Base-by-base conservation (phyloP, 2,329 filamentous ascomycete species). In the Nothophaeocryptopus gaeumannii region DNA sequence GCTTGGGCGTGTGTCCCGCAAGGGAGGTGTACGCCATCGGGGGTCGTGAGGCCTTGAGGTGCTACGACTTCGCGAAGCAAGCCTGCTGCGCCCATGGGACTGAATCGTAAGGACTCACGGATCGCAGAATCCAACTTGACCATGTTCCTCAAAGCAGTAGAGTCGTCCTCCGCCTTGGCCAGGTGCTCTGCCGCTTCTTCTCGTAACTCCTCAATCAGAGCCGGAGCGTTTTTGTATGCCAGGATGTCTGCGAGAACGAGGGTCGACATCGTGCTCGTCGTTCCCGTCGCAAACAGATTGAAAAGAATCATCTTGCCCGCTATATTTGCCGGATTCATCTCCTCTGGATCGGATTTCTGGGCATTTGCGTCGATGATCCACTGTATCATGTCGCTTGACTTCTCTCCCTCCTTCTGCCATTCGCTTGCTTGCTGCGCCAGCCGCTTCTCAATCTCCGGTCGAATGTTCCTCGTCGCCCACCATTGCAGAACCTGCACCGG, bases 61-160 rank as follows among this genome's bases (percentile, higher is more conserved):
- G 56, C 46, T 9, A 58, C 53, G 16, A 66, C 61, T 42, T 56
- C 42, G 20, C 57, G 16, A 26, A 53, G 49, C 35, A 58, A 42
- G 5, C 48, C 52, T 16, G 46, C 46, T 8, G 58, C 44, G 1
- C 43, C 20, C 20, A 56, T 44, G 2, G 53, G 47, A 26, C 34
- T 33, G 5, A 50, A 48, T 2, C 63, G 58, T 30, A 64, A 38
- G 2, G 52, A 53, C 47, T 67, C 64, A 26, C 63, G 58, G 38
- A 67, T 58, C 8, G 58, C 48, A 9, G 56, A 60, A 35, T 63
- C 61, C 3, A 56, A 45, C 5, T 37, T 52, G n/a, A 39, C 29
- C 36, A 61, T 51, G 9, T 55, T 45, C 5, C 38, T 49, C n/a
- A 65, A 37, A 20, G 53, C 47, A 14, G 49, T 58, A 38, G 50